Evolutionary conservation across 2,329 filamentous ascomycete genomes (phyloP), one percentile per base, ranked within the genome.

Genomic region (Aspergillus quadrilineatus): DNA sequence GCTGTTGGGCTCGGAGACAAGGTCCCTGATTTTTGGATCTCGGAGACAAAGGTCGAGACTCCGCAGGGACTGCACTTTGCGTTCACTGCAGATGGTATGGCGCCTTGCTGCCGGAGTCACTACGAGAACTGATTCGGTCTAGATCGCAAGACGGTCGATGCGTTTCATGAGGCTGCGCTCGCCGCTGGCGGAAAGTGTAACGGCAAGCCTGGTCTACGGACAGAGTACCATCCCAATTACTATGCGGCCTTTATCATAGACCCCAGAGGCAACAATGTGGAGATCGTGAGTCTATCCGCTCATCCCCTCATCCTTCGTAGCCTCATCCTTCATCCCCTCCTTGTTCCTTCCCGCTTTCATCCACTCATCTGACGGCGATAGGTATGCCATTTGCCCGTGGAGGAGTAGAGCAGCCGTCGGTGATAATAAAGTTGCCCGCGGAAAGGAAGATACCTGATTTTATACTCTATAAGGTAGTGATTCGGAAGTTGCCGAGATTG

Each of bases 201-300:
- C 61, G 81, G 81, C 3, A 66, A 72, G 14, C 81, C 81, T 0
- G 81, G 81, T 0, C 32, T 73, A 10, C 68, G 79, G 42, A 56
- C 72, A 4, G 66, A 79, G 12, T 82, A 81, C 62, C 72, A 73
- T 44, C 63, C 73, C 12, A 70, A 71, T 5, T 83, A 83, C 64
- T 84, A 82, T 51, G 80, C 66, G 1, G 79, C 80, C 0, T 84
- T 79, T 68, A 72, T 82, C 5, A 64, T 75, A 41, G 80, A 83
- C 62, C 79, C 80, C 1, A 67, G 73, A 3, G 80, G 81, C 0
- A 83, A 83, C 62, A 83, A 83, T 60, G 75, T 82, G 44, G 81
- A 83, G 67, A 74, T 65, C 56, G 63, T 63, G 34, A 55, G 60
- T 59, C 22, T 4, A 14, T 12, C 6, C 10, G 1, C 22, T 22